Evolutionary conservation across 1,284 basidiomycete species (phyloP), one percentile per base, ranked within the genome.

Genomic region (Rhodotorula mucilaginosa): DNA sequence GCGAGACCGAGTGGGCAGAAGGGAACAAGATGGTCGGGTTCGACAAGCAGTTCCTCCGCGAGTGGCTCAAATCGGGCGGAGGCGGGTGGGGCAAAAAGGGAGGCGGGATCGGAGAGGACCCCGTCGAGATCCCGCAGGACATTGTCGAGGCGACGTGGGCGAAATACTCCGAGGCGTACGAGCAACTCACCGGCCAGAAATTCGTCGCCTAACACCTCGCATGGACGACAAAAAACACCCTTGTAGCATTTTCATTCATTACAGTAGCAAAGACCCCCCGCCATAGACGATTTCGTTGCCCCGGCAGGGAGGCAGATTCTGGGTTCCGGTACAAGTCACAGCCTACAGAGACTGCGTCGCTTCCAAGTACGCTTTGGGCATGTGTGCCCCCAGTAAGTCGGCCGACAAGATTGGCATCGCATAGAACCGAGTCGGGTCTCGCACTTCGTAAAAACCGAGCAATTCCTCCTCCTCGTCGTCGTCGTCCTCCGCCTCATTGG

Each of bases 1-100:
- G 93, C 1, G 85, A 88, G 0, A 85, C 84, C 19, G 86, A 84
- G 4, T 99, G 97, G 83, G 82, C 83, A 54, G 85, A 88, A 3
- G 96, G 96, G 15, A 84, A 86, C 68, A 80, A 88, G 0, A 96
- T 97, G 82, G 87, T 89, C 29, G 93, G 92, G 79, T 99, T 97
- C 79, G 97, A 99, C 82, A 99, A 99, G 84, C 96, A 99, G 83
- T 97, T 91, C 80, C 83, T 99, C 59, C 85, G 97, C 51, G 94
- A 98, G 81, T 94, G 93, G 90, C 83, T 97, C 16, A 79, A 78
- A 56, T 87, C 87, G 34, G 81, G 82, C 39, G 83, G 84, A 7
- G 92, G 91, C 0, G 78, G 78, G 39, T 92, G 91, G 23, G 77
- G 74, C 81, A 85, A 84, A 73, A 92, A 90, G 80, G 91, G 90